These are phyloP conservation scores for Trichosporon sp. DNA, from an alignment of 1,284 basidiomycete species.

Conservation along the genomic window DNA sequence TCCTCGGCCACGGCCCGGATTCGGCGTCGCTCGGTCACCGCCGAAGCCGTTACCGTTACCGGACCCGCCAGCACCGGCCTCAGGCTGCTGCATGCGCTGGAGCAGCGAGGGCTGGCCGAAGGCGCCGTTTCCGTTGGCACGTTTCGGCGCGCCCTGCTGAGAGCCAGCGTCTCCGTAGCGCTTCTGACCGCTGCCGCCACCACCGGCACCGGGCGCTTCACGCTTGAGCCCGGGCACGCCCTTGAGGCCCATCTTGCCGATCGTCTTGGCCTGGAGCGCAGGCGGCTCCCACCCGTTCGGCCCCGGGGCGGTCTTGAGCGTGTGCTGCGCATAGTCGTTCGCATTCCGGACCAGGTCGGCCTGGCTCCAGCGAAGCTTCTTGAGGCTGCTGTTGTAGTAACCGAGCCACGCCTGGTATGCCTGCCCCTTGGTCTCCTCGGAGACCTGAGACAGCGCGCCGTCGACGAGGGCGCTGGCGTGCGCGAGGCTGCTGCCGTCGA, in stretches of 20 bases:
- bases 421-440: slow-evolving; percentile 50
- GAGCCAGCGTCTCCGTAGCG: not conserved
- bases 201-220: not conserved
- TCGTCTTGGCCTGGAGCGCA: slow-evolving; percentile 53
- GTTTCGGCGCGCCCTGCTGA: slow-evolving; percentile 8
- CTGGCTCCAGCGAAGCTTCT: slow-evolving; percentile 49
- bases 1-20: slow-evolving; percentile 4
- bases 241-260: slow-evolving; percentile 60
- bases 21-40: not conserved
- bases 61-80: slow-evolving; percentile 16
- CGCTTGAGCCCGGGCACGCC: slow-evolving; percentile 48
- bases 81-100: slow-evolving; percentile 13
- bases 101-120: slow-evolving; percentile 7
- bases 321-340: slow-evolving; percentile 52
- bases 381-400: slow-evolving; percentile 55
- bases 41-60: slow-evolving; percentile 7
- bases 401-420: slow-evolving; percentile 58
- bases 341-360: slow-evolving; percentile 51
- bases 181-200: not conserved
- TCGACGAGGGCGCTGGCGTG: slow-evolving; percentile 26
- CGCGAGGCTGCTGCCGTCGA: slow-evolving; percentile 14
- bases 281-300: slow-evolving; percentile 42
- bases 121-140: not conserved
- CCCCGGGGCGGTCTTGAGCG: slow-evolving; percentile 50
- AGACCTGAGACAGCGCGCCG: slow-evolving; percentile 32